These are phyloP conservation scores for Pseudisothecium myosuroides DNA, from an alignment of 225 moss, liverwort and hornwort genomes.

Conservation along the genomic window DNA sequence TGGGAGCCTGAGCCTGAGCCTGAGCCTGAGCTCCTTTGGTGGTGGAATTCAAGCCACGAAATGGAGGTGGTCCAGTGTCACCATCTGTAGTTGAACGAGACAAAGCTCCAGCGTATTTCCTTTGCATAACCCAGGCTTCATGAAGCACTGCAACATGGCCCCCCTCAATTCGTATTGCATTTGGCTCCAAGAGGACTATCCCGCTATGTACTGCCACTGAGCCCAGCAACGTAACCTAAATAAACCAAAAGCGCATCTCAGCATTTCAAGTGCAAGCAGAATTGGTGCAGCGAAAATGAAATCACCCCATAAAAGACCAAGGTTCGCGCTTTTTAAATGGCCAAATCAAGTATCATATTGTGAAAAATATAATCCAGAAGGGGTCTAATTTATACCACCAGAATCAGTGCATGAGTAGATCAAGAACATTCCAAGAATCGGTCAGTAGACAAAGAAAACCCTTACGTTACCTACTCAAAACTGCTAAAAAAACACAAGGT, in stretches of 20 bases:
- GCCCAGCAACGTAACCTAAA: constrained; percentile 66
- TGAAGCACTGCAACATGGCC: constrained; percentile 81
- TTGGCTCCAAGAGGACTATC: constrained; percentile 62
- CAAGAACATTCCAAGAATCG: background rate
- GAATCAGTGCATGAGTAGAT: background rate
- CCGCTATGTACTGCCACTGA: constrained; percentile 60
- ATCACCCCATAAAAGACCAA: background rate
- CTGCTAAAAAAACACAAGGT: background rate
- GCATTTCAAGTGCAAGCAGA: background rate
- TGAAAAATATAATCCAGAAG: background rate
- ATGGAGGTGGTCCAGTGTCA: constrained; percentile 71
- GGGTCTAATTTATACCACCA: background rate
- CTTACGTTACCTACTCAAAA: background rate
- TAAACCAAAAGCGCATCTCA: background rate
- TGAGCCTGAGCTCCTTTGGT: constrained; percentile 1
- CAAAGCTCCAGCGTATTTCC: constrained; percentile 79
- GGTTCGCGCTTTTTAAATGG: background rate
- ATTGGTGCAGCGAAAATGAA: background rate
- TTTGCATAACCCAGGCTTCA: constrained; percentile 86
- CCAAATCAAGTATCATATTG: background rate
- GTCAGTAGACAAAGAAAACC: background rate
- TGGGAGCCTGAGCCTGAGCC: background rate
- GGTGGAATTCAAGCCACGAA: constrained; percentile 54
- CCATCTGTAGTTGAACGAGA: constrained; percentile 54
- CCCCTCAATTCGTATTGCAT: constrained; percentile 62